These are phyloP conservation scores for Candida sonorensis DNA, from an alignment of 805 yeast species.

Conservation along the genomic window DNA sequence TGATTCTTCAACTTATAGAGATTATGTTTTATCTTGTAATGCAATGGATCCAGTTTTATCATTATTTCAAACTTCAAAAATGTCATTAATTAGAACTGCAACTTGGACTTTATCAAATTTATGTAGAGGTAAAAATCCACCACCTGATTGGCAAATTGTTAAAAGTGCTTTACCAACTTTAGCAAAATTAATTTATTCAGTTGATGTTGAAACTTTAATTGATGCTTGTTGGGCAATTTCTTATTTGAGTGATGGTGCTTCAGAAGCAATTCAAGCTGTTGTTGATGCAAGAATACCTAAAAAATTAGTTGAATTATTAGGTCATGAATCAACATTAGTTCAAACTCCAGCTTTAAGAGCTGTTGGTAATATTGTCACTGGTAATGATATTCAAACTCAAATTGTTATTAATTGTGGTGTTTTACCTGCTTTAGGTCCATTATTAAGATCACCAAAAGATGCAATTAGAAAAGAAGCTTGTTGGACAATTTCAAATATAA, in stretches of 20 bases:
- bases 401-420: constrained; percentile 91
- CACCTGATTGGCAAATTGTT: constrained; percentile 89
- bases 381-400: constrained; percentile 94
- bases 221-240: constrained; percentile 99
- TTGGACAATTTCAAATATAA: constrained; percentile 97
- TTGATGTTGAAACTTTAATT: constrained; percentile 87
- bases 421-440: constrained; percentile 72
- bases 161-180: constrained; percentile 85
- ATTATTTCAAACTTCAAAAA: constrained; percentile 72
- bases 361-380: constrained; percentile 96
- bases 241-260: constrained; percentile 86
- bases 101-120: constrained; percentile 97
- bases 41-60: constrained; percentile 87
- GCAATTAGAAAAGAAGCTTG: constrained; percentile 95
- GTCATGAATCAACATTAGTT: constrained; percentile 75
- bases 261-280: constrained; percentile 93
- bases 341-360: constrained; percentile 98
- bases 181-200: constrained; percentile 82
- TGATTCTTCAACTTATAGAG: constrained; percentile 86
- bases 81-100: constrained; percentile 90
- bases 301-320: constrained; percentile 84
- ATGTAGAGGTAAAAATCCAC: constrained; percentile 95
- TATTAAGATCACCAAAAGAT: constrained; percentile 81
- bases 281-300: constrained; percentile 94
- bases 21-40: constrained; percentile 73